Evolutionary conservation across 345 rosid genomes (phyloP), one percentile per base, ranked within the genome.

Genomic region (Boechera stricta): DNA sequence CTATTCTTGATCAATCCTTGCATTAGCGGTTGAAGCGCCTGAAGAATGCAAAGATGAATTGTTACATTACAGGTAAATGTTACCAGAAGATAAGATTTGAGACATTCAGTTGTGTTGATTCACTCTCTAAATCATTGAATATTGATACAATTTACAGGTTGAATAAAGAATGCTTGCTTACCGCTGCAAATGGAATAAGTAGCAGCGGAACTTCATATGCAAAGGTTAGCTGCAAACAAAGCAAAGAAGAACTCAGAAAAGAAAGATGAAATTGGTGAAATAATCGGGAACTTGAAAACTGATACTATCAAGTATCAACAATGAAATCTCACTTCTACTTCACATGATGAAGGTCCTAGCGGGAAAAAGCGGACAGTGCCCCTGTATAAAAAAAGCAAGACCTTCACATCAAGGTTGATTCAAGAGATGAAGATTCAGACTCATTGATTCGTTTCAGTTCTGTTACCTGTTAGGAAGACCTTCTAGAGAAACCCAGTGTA

Each of bases 181-280:
- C 98, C 8, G 97, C 54, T 83, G 98, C 94, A 42, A 95, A 87
- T 9, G 98, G 99, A 53, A 26, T 35, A 80, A 95, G 81, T 64
- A 95, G 86, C 69, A 79, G 83, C 9, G 99, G 99, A 78, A 95
- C 96, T 77, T 95, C 98, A 33, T 92, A 95, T 21, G 99, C 91
- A 78, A 92, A 89, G 7, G 96, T 95, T 59, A 95, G 88, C 99
- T 95, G 94, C 76, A 79, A 82, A 65, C 62, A n/a, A 69, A 69
- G 69, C 45, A 69, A 31, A 35, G 11, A 35, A 16, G 55, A 67
- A 15, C 18, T 29, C 51, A 73, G 59, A 48, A 31, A 31, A 38
- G 36, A 60, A 36, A 12, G 10, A 48, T 65, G 51, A 71, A 26
- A 13, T 7, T 51, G 29, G 26, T 51, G 11, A 36, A 21, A 33